phyloP scores from a whole-genome alignment of 2,329 filamentous ascomycete genomes.

The Monosporascus sp. region DNA sequence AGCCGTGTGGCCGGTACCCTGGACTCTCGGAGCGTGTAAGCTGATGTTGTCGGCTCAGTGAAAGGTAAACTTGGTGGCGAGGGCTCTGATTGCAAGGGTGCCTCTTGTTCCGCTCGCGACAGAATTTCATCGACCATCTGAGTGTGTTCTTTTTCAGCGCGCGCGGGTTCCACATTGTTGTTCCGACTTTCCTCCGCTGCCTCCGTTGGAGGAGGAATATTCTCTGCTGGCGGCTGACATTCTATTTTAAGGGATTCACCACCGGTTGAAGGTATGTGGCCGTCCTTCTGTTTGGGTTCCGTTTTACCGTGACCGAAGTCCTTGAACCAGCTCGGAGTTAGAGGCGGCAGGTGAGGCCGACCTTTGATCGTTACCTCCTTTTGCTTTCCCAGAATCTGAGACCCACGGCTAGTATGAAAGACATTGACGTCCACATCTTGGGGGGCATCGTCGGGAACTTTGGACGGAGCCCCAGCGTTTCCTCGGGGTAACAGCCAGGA shows the following conservation, averaged over 20 bases:
- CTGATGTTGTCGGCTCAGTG: constrained; percentile 15
- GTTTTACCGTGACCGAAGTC: constrained; percentile 25
- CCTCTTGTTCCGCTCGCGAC: constrained; percentile 18
- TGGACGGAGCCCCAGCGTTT: neutral
- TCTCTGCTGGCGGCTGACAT: neutral
- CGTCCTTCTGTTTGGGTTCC: constrained; percentile 5
- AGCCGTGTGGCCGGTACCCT: constrained; percentile 83
- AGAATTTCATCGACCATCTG: constrained; percentile 18
- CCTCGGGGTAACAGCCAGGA: constrained; percentile 1
- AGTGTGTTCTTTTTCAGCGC: constrained; percentile 15
- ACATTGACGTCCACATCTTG: constrained; percentile 39
- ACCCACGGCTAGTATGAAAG: constrained; percentile 42
- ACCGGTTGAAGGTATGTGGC: neutral
- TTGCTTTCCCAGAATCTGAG: constrained; percentile 34
- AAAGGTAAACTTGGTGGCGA: constrained; percentile 3
- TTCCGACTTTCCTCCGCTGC: constrained; percentile 1
- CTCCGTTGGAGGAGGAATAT: neutral
- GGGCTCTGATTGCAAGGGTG: constrained; percentile 1
- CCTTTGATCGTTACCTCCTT: constrained; percentile 13
- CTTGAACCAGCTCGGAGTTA: constrained; percentile 28
- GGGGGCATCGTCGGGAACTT: constrained; percentile 28
- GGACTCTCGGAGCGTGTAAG: constrained; percentile 77
- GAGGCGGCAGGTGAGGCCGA: constrained; percentile 11
- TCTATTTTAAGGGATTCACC: neutral
- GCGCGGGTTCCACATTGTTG: constrained; percentile 15